phyloP scores from a whole-genome alignment of 208 protist genomes.

The Acanthamoeba culbertsoni region DNA sequence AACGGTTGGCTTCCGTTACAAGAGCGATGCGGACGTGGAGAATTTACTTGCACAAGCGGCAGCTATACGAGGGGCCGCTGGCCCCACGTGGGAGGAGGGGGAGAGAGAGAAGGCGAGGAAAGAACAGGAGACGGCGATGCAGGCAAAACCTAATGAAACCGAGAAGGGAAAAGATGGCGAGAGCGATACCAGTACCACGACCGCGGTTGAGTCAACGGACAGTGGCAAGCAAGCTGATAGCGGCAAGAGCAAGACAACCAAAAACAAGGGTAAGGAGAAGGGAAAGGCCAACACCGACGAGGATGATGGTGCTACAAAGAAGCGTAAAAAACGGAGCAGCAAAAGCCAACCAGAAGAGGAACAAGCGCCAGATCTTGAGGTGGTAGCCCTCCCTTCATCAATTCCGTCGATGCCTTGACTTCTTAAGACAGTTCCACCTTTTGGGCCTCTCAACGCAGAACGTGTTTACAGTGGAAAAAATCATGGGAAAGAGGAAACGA shows the following conservation, averaged over 20 bases:
- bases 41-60: neutral
- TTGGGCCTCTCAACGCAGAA: too few species aligned
- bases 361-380: neutral
- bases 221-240: neutral
- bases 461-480: constrained; percentile 18
- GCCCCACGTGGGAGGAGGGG: neutral
- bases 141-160: neutral
- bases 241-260: neutral
- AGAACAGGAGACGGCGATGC: neutral
- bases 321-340: neutral
- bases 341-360: neutral
- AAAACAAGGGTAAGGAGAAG: neutral
- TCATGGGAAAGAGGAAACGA: constrained; percentile 18
- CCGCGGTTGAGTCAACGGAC: neutral
- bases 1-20: neutral
- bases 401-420: neutral
- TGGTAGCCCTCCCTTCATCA: neutral
- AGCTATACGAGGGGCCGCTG: neutral
- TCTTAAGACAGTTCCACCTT: neutral
- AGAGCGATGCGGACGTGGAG: neutral
- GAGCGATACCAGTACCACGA: too few species aligned
- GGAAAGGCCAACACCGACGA: neutral
- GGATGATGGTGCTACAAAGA: neutral
- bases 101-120: neutral
- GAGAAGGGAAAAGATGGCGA: neutral